Evolutionary conservation across 1,284 basidiomycete genomes (phyloP).

Genomic region (Sanghuangporus weigelae): DNA sequence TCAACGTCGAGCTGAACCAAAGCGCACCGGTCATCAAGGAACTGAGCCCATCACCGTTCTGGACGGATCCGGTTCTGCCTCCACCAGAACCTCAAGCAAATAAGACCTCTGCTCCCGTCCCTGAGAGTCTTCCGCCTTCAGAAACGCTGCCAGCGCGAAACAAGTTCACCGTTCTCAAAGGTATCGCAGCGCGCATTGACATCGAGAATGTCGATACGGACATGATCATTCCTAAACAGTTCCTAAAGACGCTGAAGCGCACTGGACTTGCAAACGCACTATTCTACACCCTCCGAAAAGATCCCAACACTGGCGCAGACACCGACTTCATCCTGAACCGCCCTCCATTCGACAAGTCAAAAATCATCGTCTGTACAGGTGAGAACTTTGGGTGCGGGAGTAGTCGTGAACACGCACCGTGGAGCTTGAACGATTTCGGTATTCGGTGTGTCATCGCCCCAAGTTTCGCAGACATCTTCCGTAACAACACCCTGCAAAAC

Average conservation of each 20-base stretch:
- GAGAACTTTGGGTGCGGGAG: constrained; percentile 95
- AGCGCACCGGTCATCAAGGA: constrained; percentile 14
- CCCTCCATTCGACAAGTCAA: constrained; percentile 75
- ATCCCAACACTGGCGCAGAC: constrained; percentile 73
- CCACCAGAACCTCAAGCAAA: constrained; percentile 44
- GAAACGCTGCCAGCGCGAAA: constrained; percentile 46
- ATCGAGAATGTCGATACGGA: constrained; percentile 96
- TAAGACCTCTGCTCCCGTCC: constrained; percentile 15
- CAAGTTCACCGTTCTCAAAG: constrained; percentile 80
- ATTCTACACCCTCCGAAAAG: constrained; percentile 81
- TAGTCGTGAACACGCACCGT: constrained; percentile 92
- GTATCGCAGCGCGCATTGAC: constrained; percentile 84
- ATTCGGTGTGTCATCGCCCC: constrained; percentile 91
- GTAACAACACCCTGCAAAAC: constrained; percentile 92
- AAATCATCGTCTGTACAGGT: constrained; percentile 85
- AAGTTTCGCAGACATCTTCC: constrained; percentile 94
- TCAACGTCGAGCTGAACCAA: constrained; percentile 37
- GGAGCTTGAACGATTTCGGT: constrained; percentile 96
- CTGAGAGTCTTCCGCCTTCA: background rate
- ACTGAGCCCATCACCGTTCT: constrained; percentile 36
- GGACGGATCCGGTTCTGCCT: constrained; percentile 69
- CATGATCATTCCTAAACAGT: constrained; percentile 96
- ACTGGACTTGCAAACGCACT: constrained; percentile 89
- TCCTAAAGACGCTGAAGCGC: constrained; percentile 92
- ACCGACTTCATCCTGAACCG: constrained; percentile 91